Evolutionary conservation across 805 yeast species (phyloP).

Genomic region (Grigorovia jiainica): DNA sequence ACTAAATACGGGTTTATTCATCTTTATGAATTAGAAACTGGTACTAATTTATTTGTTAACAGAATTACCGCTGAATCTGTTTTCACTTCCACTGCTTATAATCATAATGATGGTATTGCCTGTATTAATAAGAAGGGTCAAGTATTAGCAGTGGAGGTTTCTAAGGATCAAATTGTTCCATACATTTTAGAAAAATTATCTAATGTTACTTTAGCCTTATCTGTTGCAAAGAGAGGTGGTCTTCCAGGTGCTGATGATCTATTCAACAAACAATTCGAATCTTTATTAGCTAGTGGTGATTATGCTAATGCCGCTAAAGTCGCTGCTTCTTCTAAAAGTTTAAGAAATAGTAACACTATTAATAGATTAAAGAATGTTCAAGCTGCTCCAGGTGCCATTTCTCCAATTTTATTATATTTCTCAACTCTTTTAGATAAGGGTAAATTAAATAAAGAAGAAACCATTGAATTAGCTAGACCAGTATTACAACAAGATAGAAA

Average conservation of each 20-base stretch:
- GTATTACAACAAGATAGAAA: conserved; percentile 92
- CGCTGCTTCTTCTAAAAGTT: conserved; percentile 88
- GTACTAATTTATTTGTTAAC: conserved; percentile 86
- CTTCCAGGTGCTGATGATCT: conserved; percentile 94
- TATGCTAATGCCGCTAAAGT: conserved; percentile 90
- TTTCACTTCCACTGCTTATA: conserved; percentile 74
- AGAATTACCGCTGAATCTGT: conserved; percentile 94
- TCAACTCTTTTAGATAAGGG: conserved; percentile 89
- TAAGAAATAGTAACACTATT: conserved; percentile 91
- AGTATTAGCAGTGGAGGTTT: conserved; percentile 83
- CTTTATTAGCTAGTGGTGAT: conserved; percentile 73
- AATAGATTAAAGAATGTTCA: conserved; percentile 84
- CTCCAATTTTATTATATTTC: conserved; percentile 89
- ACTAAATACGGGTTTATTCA: conserved; percentile 97
- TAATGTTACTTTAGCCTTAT: conserved; percentile 76
- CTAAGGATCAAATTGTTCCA: conserved; percentile 77
- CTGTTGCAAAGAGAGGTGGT: conserved; percentile 90
- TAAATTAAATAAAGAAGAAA: conserved; percentile 82
- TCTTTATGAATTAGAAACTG: conserved; percentile 87
- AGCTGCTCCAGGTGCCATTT: conserved; percentile 87
- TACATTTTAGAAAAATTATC: conserved; percentile 80
- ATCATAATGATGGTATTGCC: conserved; percentile 70
- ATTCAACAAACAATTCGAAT: conserved; percentile 85
- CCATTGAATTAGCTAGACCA: conserved; percentile 90
- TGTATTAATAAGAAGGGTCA: conserved; percentile 94